These are phyloP conservation scores for Acorus calamus DNA, from an alignment of 106 monocot species.

Conservation along the genomic window DNA sequence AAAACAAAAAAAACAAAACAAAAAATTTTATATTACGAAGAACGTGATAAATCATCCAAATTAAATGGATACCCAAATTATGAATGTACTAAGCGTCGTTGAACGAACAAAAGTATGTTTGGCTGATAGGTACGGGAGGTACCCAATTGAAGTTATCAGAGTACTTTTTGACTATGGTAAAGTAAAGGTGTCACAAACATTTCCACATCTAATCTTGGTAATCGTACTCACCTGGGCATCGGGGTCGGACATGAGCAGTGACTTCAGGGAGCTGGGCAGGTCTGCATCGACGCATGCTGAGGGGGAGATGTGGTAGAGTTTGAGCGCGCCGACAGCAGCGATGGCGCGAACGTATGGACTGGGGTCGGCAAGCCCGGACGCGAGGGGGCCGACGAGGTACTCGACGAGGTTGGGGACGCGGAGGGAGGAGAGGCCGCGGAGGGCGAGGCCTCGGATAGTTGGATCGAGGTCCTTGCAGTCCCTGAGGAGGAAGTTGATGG, in stretches of 20 bases:
- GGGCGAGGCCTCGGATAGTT: conserved; percentile 89
- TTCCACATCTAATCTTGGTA: no score
- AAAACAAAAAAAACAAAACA: no score
- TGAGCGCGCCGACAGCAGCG: conserved; percentile 65
- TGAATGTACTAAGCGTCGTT: no score
- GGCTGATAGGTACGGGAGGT: no score
- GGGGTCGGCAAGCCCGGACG: conserved; percentile 51
- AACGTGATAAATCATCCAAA: no score
- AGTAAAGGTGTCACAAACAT: no score
- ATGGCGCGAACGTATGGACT: conserved; percentile 83
- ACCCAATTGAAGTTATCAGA: no score
- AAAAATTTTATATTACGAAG: no score
- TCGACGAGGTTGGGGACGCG: conserved; percentile 81
- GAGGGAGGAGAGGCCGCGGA: conserved; percentile 76
- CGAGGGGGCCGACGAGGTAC: conserved; percentile 81
- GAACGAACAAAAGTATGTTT: no score
- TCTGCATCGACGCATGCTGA: conserved; percentile 71
- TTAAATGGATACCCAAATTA: no score
- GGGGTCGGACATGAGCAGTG: conserved; percentile 69
- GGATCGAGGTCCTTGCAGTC: conserved; percentile 93
- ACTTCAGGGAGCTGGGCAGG: conserved; percentile 62
- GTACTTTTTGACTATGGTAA: no score
- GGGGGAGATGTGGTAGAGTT: conserved; percentile 77
- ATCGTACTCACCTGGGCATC: conserved; percentile 64
- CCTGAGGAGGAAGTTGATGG: conserved; percentile 91